Conservation (phyloP, 2,329 filamentous ascomycete species). For the Fonsecaea pugnacius region DNA sequence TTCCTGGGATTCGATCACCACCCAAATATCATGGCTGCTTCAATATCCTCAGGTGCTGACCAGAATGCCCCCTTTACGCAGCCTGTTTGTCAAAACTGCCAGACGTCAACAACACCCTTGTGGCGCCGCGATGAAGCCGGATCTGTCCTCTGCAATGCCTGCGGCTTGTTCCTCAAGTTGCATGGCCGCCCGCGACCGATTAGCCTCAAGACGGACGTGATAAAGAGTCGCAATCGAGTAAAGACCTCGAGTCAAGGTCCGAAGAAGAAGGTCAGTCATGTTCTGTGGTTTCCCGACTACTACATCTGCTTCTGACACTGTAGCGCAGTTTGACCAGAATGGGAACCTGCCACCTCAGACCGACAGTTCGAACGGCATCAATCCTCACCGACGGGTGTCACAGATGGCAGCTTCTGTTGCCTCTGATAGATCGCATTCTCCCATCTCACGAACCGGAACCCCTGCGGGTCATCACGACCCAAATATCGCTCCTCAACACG, state of each 20-base stretch:
- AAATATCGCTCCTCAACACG: constrained; percentile 72
- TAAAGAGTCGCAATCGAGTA: constrained; percentile 98
- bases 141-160: constrained; percentile 96
- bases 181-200: constrained; percentile 92
- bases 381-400: constrained; percentile 67
- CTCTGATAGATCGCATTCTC: constrained; percentile 75
- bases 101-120: constrained; percentile 90
- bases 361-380: constrained; percentile 59
- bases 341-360: constrained; percentile 63
- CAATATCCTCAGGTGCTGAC: constrained; percentile 49
- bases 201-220: constrained; percentile 97
- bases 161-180: constrained; percentile 94
- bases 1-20: constrained; percentile 40
- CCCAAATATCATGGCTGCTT: constrained; percentile 47
- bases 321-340: constrained; percentile 56
- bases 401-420: constrained; percentile 74
- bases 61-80: constrained; percentile 67
- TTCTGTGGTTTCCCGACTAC: background rate
- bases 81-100: constrained; percentile 96
- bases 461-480: constrained; percentile 71
- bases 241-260: constrained; percentile 81
- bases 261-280: constrained; percentile 75
- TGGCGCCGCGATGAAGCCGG: constrained; percentile 98
- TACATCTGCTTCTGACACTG: constrained; percentile 14
- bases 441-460: constrained; percentile 77